phyloP scores from a whole-genome alignment of 2,329 filamentous ascomycete genomes.

The Cercospora zeina region DNA sequence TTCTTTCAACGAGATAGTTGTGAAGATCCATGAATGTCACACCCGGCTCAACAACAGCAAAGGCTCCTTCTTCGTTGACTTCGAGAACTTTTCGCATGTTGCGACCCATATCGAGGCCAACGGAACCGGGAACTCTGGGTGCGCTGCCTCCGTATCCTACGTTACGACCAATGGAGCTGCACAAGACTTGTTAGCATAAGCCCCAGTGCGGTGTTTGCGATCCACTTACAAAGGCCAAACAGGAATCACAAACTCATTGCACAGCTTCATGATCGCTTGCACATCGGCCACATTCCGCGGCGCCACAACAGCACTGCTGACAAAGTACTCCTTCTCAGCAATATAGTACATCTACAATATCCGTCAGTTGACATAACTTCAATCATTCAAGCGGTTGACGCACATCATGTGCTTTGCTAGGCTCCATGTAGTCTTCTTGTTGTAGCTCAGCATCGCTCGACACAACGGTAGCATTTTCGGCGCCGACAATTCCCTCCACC shows the following conservation, averaged over 20 bases:
- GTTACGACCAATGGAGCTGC: slow-evolving; percentile 51
- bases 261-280: slow-evolving; percentile 49
- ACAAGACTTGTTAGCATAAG: not conserved
- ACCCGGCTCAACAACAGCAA: slow-evolving; percentile 57
- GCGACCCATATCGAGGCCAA: slow-evolving; percentile 55
- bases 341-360: slow-evolving; percentile 35
- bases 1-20: slow-evolving; percentile 50
- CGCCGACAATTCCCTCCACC: slow-evolving; percentile 20
- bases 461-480: slow-evolving; percentile 28
- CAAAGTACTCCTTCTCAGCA: slow-evolving; percentile 47
- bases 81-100: slow-evolving; percentile 57
- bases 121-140: slow-evolving; percentile 54
- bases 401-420: slow-evolving; percentile 29
- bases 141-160: slow-evolving; percentile 59
- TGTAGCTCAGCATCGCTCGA: slow-evolving; percentile 36
- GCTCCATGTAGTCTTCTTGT: slow-evolving; percentile 27
- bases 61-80: slow-evolving; percentile 53
- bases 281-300: slow-evolving; percentile 47
- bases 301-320: slow-evolving; percentile 48
- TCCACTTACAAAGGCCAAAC: slow-evolving; percentile 48
- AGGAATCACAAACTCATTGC: slow-evolving; percentile 50
- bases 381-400: slow-evolving; percentile 27
- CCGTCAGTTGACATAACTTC: slow-evolving; percentile 12
- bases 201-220: not conserved
- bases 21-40: slow-evolving; percentile 57